phyloP scores from a whole-genome alignment of 2,329 filamentous ascomycete species.

The Ascochyta fabae region DNA sequence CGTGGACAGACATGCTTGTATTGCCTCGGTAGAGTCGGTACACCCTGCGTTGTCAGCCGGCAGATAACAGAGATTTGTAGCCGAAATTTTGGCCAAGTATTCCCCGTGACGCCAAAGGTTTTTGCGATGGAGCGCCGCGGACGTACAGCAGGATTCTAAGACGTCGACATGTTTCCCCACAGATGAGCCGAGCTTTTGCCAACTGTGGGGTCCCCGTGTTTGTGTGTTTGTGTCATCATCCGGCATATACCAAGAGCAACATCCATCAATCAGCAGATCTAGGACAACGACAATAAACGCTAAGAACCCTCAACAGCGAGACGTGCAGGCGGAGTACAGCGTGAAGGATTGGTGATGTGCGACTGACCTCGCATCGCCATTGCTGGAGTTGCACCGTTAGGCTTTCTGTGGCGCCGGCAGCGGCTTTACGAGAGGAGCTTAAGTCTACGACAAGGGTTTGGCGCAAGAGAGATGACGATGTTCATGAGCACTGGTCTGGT shows the following conservation, averaged over 20 bases:
- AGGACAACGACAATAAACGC: constrained; percentile 9
- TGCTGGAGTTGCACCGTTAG: constrained; percentile 18
- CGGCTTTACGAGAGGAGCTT: constrained; percentile 39
- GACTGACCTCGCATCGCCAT: constrained; percentile 36
- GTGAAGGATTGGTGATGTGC: constrained; percentile 28
- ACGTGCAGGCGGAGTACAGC: constrained; percentile 20
- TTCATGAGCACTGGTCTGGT: constrained; percentile 9
- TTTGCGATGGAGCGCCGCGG: constrained; percentile 5
- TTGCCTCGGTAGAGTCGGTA: not conserved
- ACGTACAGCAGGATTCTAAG: constrained; percentile 13
- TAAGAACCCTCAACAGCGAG: constrained; percentile 13
- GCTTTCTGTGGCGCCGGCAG: constrained; percentile 31
- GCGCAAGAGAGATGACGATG: constrained; percentile 38
- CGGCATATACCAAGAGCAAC: constrained; percentile 10
- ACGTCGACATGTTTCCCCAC: constrained; percentile 2
- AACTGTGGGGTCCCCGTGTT: constrained; percentile 13
- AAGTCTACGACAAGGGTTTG: constrained; percentile 30
- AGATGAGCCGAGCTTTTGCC: constrained; percentile 31
- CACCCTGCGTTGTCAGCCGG: constrained; percentile 1
- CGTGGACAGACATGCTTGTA: not conserved
- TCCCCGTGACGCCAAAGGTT: not conserved
- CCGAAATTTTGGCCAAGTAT: not conserved
- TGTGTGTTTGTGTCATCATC: constrained; percentile 6
- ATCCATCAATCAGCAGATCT: constrained; percentile 18
- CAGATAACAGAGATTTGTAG: not conserved